Conservation (phyloP, 2,329 filamentous ascomycete species). For the Meredithiella fracta region DNA sequence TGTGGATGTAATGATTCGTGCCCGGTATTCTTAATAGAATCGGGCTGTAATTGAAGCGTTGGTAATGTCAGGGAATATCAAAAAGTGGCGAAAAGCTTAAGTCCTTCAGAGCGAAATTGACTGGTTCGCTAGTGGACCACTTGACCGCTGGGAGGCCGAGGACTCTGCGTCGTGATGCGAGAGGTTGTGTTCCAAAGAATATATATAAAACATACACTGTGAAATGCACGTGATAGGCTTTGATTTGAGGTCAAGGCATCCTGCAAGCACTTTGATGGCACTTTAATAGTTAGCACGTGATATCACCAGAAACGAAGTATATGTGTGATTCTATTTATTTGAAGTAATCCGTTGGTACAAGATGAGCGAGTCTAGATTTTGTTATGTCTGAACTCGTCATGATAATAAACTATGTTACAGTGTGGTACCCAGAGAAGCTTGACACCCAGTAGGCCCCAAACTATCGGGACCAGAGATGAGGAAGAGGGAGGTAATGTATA, state of each 20-base stretch:
- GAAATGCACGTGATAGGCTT: neutral
- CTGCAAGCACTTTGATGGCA: neutral
- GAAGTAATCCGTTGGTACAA: slow-evolving; percentile 12
- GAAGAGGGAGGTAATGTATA: slow-evolving; percentile 2
- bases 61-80: too few species aligned
- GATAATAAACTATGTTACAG: slow-evolving; percentile 2
- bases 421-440: neutral
- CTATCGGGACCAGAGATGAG: neutral
- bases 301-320: too few species aligned
- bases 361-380: neutral
- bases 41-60: too few species aligned
- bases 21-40: too few species aligned
- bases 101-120: neutral
- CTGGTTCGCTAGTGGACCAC: neutral
- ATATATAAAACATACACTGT: neutral
- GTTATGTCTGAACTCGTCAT: neutral
- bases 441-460: neutral
- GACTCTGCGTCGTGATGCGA: neutral
- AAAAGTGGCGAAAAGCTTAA: too few species aligned
- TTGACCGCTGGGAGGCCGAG: neutral
- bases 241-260: neutral
- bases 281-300: neutral
- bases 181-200: neutral
- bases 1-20: neutral
- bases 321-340: neutral